phyloP scores from a whole-genome alignment of 2,329 filamentous ascomycete genomes.

The Zymoseptoria brevis region DNA sequence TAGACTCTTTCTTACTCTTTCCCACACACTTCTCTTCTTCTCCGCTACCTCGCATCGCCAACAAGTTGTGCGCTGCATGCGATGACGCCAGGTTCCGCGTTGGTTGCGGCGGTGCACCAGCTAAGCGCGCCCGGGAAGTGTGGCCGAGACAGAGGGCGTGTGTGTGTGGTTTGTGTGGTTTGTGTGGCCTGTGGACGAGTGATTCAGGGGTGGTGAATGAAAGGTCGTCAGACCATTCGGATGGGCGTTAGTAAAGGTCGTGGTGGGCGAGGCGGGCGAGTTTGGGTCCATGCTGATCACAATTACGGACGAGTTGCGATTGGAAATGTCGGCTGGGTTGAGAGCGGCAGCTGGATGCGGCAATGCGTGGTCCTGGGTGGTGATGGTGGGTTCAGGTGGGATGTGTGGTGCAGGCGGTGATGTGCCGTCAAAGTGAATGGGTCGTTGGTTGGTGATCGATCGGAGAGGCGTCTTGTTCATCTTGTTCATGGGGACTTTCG shows the following conservation, averaged over 20 bases:
- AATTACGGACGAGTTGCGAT: too few species aligned
- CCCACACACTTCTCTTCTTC: slow-evolving; percentile 9
- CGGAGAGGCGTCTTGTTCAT: background rate
- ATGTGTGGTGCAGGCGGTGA: background rate
- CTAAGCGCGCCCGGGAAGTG: slow-evolving; percentile 11
- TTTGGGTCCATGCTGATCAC: too few species aligned
- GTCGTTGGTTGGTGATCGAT: background rate
- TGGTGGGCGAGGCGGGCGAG: too few species aligned
- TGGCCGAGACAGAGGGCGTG: background rate
- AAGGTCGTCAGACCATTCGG: too few species aligned
- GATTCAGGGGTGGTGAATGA: background rate
- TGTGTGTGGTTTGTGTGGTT: background rate
- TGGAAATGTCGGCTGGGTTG: background rate
- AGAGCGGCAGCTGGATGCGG: too few species aligned
- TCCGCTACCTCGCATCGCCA: slow-evolving; percentile 21
- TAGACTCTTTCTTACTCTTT: slow-evolving; percentile 9
- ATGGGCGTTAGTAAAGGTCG: too few species aligned
- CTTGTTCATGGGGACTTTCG: background rate
- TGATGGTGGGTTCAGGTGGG: background rate
- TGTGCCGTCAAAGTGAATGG: slow-evolving; percentile 6
- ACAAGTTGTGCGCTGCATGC: slow-evolving; percentile 22
- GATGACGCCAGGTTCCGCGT: slow-evolving; percentile 21
- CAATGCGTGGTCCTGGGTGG: too few species aligned
- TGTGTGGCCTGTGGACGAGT: background rate
- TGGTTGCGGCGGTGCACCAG: slow-evolving; percentile 17